Base-by-base conservation (phyloP, 352 stramenopile species). In the Phytophthora parvispora region DNA sequence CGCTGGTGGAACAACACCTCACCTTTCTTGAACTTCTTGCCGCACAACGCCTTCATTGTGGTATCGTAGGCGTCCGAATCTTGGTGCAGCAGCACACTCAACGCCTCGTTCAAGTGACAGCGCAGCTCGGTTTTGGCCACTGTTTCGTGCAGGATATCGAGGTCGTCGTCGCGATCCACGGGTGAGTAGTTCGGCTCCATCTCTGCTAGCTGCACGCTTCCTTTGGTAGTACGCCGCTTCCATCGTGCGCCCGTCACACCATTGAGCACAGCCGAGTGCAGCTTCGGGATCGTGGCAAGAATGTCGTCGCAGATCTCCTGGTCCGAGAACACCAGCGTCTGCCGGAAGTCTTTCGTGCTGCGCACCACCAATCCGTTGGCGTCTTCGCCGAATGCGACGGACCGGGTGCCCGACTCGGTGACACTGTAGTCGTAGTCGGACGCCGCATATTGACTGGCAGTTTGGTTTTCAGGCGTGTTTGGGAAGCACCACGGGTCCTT, bases 41-140 rank as follows among this genome's bases (percentile, higher is more conserved):
- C 83, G 45, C 71, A 81, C 18, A 92, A 48, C 31, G 79, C 64
- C 52, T 77, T 66, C 81, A 90, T 89, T 10, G 81, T 83, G 24
- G 73, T 65, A 29, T 84, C 70, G 43, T 86, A 89, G 29, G 65
- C 66, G 18, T 71, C 51, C 48, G 81, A 80, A 18, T 89, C 69
- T 27, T 72, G 70, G 34, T 85, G 72, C 13, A 86, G 47, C 34
- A 91, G 43, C 49, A 91, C 81, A 51, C 80, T 91, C 34, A 91
- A 59, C 22, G 85, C 78, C 28, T 92, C 84, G 43, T 92, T 90
- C 51, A 92, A 48, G 61, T 90, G 82, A 59, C 78, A 90, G 0
- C 61, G 67, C 18, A 92, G 65, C 68, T 86, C 78, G 1, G 72
- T 81, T 51, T 86, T 88, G 52, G 80, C 80, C 32, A 86, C 69